phyloP scores from a whole-genome alignment of 2,329 filamentous ascomycete species.

The Albophoma yamanashiensis region DNA sequence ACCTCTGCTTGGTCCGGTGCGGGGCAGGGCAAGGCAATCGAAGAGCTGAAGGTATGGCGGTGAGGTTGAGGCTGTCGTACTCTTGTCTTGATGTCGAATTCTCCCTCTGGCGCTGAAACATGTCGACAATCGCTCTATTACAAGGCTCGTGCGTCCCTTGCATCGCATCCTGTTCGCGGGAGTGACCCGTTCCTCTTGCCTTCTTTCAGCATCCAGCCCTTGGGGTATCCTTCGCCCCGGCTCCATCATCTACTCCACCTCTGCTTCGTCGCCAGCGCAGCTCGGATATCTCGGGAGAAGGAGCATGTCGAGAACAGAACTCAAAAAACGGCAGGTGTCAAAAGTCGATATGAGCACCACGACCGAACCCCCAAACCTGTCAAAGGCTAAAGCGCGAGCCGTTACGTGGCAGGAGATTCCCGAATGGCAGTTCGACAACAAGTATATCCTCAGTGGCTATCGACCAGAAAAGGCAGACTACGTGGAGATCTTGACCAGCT shows the following conservation, averaged over 20 bases:
- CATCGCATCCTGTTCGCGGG: neutral
- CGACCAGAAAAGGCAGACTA: constrained; percentile 4
- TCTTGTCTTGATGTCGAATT: no score
- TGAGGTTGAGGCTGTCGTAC: no score
- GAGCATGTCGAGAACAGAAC: neutral
- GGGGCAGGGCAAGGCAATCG: no score
- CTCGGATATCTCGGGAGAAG: neutral
- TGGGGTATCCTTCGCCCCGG: neutral
- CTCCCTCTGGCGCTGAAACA: no score
- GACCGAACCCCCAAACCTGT: neutral
- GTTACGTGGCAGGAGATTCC: neutral
- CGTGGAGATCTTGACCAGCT: constrained; percentile 2
- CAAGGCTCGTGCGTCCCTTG: neutral
- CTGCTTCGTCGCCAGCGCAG: neutral
- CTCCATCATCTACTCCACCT: neutral
- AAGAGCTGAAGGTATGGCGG: no score
- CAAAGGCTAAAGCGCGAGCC: neutral
- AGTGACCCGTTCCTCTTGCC: neutral
- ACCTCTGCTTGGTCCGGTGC: no score
- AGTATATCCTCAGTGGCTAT: constrained; percentile 3
- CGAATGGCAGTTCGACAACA: neutral
- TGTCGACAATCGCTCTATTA: neutral
- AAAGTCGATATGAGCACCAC: neutral
- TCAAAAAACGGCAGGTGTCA: neutral
- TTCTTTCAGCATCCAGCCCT: neutral